Percentiles rank a stretch among this genome's conserved stretches.
Conservation (phyloP, 2,329 filamentous ascomycete genomes). For the Claviceps sp. region DNA sequence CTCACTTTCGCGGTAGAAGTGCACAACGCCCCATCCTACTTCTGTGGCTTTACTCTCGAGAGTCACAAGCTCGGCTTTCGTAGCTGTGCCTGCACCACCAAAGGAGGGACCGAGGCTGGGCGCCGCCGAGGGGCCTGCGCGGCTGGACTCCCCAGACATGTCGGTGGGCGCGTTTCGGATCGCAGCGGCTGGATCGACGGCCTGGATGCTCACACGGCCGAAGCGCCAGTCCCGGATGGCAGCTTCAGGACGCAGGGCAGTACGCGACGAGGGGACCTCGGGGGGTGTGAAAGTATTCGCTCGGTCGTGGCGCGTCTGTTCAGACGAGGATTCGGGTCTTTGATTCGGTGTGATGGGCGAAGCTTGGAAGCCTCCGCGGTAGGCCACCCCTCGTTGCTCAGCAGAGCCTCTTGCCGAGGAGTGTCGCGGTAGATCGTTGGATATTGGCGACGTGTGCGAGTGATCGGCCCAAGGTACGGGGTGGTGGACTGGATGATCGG, state of each 20-base stretch:
- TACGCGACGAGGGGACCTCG: conserved; percentile 25
- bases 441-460: background rate
- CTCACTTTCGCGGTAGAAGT: conserved; percentile 77
- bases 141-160: conserved; percentile 24
- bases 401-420: background rate
- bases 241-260: conserved; percentile 32
- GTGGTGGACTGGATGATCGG: conserved; percentile 10
- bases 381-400: too few species aligned
- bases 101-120: conserved; percentile 40
- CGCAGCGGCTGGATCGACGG: conserved; percentile 50
- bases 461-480: conserved; percentile 4
- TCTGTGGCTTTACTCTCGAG: conserved; percentile 61
- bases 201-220: conserved; percentile 63
- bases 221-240: conserved; percentile 66
- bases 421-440: background rate
- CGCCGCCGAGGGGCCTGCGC: conserved; percentile 34
- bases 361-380: too few species aligned
- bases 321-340: conserved; percentile 25
- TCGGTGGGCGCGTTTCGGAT: conserved; percentile 7
- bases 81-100: conserved; percentile 54
- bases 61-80: conserved; percentile 67
- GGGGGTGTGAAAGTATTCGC: conserved; percentile 22
- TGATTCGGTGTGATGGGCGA: conserved; percentile 7
- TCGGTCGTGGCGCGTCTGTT: conserved; percentile 27
- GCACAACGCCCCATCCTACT: conserved; percentile 82